These are phyloP conservation scores for Quercus bicolor DNA, from an alignment of 306 rosid genomes.

Conservation along the genomic window DNA sequence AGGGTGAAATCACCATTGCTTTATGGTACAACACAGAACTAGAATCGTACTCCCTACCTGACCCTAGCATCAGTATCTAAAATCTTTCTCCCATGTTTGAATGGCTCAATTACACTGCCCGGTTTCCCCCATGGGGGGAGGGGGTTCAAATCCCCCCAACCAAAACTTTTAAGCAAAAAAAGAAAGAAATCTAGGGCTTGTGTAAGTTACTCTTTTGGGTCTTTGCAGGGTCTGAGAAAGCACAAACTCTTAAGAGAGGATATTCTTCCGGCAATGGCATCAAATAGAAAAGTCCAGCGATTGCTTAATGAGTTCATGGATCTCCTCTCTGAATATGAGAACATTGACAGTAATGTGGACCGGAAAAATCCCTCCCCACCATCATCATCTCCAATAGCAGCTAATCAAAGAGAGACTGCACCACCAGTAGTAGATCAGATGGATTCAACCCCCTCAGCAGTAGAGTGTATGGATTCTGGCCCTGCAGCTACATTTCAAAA, in stretches of 20 bases:
- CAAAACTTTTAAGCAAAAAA: too few relatives aligned
- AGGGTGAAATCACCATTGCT: not conserved
- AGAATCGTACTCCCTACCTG: not conserved
- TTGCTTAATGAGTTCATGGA: conserved; percentile 94
- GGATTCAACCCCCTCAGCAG: conserved; percentile 13
- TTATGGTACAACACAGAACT: not conserved
- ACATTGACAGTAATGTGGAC: conserved; percentile 39
- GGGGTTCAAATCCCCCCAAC: too few relatives aligned
- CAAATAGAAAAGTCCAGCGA: conserved; percentile 95
- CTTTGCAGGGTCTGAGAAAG: conserved; percentile 80
- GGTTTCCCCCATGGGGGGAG: too few relatives aligned
- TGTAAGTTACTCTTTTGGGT: conserved; percentile 7
- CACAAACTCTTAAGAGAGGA: conserved; percentile 91
- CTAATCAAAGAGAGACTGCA: conserved; percentile 24
- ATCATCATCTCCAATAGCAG: conserved; percentile 25
- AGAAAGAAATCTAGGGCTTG: not conserved
- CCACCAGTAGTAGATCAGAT: conserved; percentile 20
- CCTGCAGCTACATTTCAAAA: conserved; percentile 12
- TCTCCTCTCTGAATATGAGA: conserved; percentile 73
- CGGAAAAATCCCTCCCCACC: conserved; percentile 28
- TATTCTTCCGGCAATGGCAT: conserved; percentile 96
- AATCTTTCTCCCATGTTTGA: not conserved
- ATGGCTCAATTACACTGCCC: not conserved
- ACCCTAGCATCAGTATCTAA: not conserved
- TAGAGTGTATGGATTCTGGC: conserved; percentile 15